A percentile compares a stretch with the other conserved stretches of the same genome.
Conservation (phyloP, 2,329 filamentous ascomycete genomes). For the Hypoxylon sp. region DNA sequence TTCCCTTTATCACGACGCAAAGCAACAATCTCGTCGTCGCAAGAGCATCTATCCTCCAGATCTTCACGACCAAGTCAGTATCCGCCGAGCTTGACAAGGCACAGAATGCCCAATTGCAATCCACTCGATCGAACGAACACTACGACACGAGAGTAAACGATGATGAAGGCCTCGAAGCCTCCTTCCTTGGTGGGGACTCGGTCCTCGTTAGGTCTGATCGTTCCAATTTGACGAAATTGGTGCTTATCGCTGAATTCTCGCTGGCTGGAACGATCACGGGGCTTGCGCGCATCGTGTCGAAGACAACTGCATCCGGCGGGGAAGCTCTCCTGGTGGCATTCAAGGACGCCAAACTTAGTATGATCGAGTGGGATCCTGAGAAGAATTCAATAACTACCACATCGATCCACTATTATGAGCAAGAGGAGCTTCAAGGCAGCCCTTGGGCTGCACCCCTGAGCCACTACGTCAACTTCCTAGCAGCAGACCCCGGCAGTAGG, state of each 20-base stretch:
- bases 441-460: constrained; percentile 85
- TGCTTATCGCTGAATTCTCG: constrained; percentile 86
- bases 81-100: constrained; percentile 71
- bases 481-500: constrained; percentile 89
- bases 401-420: constrained; percentile 98
- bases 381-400: constrained; percentile 84
- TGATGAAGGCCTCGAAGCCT: constrained; percentile 74
- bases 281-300: constrained; percentile 80
- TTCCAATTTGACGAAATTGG: constrained; percentile 79
- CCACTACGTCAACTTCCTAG: constrained; percentile 83
- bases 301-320: constrained; percentile 81
- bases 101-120: constrained; percentile 55
- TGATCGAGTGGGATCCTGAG: constrained; percentile 93
- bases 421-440: constrained; percentile 85
- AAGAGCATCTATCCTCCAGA: constrained; percentile 91
- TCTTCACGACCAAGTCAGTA: constrained; percentile 81
- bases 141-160: constrained; percentile 69
- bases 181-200: constrained; percentile 74
- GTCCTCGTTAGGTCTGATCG: constrained; percentile 73
- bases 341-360: constrained; percentile 90
- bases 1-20: constrained; percentile 81
- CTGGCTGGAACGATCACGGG: constrained; percentile 88
- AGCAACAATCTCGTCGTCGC: constrained; percentile 90
- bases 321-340: constrained; percentile 87
- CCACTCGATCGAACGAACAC: constrained; percentile 59